Conservation (phyloP, 169 alveolate species). For the Eimeria sp. region DNA sequence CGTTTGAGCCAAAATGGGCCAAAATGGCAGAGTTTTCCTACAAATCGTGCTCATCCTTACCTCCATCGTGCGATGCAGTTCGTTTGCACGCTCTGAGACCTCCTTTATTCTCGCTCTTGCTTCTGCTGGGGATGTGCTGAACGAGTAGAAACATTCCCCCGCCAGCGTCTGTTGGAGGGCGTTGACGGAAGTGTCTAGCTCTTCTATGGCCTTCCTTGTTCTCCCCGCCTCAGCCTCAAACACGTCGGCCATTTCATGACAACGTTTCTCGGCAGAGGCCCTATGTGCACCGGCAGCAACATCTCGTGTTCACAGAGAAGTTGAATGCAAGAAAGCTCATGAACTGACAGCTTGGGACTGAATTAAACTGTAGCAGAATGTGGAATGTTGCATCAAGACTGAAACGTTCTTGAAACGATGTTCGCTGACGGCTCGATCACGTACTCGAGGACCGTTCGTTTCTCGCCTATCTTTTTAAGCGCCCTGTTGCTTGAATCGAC, state of each 20-base stretch:
- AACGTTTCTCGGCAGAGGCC: constrained; percentile 73
- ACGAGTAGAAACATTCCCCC: constrained; percentile 94
- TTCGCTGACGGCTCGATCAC: neutral
- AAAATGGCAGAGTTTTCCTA: neutral
- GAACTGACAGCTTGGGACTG: neutral
- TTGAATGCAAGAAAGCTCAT: too few species aligned
- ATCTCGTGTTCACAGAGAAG: neutral
- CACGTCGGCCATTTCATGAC: constrained; percentile 87
- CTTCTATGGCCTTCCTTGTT: constrained; percentile 90
- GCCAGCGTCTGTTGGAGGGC: constrained; percentile 89
- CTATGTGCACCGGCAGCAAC: constrained; percentile 25
- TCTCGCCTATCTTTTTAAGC: constrained; percentile 43
- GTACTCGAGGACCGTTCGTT: constrained; percentile 50
- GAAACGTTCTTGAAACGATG: neutral
- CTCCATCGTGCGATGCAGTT: constrained; percentile 87
- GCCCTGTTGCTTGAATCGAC: constrained; percentile 71
- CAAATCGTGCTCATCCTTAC: neutral
- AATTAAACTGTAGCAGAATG: neutral
- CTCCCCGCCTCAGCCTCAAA: constrained; percentile 91
- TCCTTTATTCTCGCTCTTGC: constrained; percentile 90
- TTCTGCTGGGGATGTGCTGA: constrained; percentile 93
- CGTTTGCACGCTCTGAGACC: constrained; percentile 88
- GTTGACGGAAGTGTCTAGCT: constrained; percentile 89
- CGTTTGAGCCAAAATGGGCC: neutral
- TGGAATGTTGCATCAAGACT: neutral